Evolutionary conservation across 257 asterid genomes (phyloP), one percentile per base, ranked within the genome.

Genomic region (Solanum gandarillasii): DNA sequence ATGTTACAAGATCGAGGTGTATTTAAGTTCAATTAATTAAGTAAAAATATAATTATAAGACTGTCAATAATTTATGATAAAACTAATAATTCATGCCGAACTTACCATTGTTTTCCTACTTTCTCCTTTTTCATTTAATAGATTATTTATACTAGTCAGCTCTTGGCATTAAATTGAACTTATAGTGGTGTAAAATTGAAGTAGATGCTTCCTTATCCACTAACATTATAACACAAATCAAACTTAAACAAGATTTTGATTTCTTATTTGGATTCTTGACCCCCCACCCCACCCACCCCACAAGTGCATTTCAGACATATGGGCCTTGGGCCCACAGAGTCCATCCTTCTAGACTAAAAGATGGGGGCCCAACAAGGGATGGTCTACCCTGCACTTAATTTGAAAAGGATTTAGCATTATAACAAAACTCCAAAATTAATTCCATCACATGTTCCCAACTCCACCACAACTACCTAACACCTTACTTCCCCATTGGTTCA

Each of bases 401-500:
- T 82, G 85, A 82, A 82, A 82, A 82, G 41, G 85, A 82, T 31
- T 81, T 82, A 16, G 27, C 70, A 82, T 52, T 82, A 76, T 76
- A 52, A 76, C 20, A 48, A 82, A 48, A 82, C 5, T 82, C 70
- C 70, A 81, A 81, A 9, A 18, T 81, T 27, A 46, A 67, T 38
- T 62, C 41, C 65, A 85, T 85, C 87, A 85, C 87, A 85, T 85
- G 87, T 0, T 68, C 81, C 9, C 43, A 67, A 68, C 82, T 85
- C 87, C 87, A 85, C 81, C 87, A 39, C 29, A 85, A 85, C 41
- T 25, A 71, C 75, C 79, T 36, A 25, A 67, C 65, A 85, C 81
- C 87, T 85, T 68, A 85, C 87, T 38, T 85, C 38, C 76, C 87
- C 87, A 35, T 60, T 85, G 81, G 67, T 85, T 85, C 79, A 85